Evolutionary conservation across 176 grass and related monocot genomes (phyloP).

Genomic region (Tuctoria greenei): DNA sequence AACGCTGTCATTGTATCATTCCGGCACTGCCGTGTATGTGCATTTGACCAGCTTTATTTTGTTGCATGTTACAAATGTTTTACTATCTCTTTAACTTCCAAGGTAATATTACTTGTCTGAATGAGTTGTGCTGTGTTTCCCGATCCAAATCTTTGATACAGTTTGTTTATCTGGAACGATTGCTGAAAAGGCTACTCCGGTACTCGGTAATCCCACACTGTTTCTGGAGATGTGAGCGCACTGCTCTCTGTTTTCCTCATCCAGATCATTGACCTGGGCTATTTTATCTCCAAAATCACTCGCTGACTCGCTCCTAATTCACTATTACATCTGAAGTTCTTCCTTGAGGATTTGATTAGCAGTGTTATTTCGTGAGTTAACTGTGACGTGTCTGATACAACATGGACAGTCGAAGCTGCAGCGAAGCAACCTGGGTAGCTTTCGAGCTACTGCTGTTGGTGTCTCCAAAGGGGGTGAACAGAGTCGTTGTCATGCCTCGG

Average conservation of each 20-base stretch:
- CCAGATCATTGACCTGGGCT: background rate
- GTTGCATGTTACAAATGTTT: background rate
- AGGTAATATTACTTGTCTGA: background rate
- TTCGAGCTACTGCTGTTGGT: background rate
- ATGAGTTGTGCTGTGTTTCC: background rate
- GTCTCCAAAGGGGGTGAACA: background rate
- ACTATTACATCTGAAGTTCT: background rate
- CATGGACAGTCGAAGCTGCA: conserved; percentile 15
- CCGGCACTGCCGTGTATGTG: background rate
- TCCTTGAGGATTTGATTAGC: background rate
- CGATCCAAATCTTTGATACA: background rate
- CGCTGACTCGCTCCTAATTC: background rate
- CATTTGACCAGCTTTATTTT: conserved; percentile 6
- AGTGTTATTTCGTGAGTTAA: background rate
- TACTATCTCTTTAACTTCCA: background rate
- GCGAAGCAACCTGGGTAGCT: conserved; percentile 34
- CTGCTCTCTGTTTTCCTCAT: background rate
- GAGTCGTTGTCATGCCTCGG: background rate
- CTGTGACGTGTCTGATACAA: background rate
- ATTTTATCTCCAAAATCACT: background rate
- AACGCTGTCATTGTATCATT: background rate
- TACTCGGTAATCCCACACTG: background rate
- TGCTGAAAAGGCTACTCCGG: background rate
- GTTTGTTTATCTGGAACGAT: background rate
- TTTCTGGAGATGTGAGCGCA: conserved; percentile 16